These are phyloP conservation scores for Yarrowia bubula DNA, from an alignment of 805 yeast species.

Conservation along the genomic window DNA sequence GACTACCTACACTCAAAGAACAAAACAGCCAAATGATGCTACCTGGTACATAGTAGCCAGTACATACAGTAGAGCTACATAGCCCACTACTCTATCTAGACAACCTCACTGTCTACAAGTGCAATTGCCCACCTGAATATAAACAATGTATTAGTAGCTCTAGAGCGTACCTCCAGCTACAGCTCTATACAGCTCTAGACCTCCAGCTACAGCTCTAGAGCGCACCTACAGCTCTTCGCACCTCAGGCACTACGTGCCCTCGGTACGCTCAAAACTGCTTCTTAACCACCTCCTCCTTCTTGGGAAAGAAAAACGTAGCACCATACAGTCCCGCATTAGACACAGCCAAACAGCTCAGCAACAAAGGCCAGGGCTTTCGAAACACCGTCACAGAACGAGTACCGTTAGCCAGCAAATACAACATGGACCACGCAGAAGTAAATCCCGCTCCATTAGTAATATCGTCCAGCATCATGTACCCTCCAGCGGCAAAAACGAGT, in stretches of 20 bases:
- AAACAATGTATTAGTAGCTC: too few species aligned
- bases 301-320: slow-evolving; percentile 57
- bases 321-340: slow-evolving; percentile 69
- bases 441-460: slow-evolving; percentile 77
- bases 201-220: too few species aligned
- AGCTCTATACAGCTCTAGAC: not conserved
- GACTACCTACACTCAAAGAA: too few species aligned
- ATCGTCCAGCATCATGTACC: slow-evolving; percentile 68
- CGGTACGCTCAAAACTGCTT: not conserved
- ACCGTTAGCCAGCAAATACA: slow-evolving; percentile 72
- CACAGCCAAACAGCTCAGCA: slow-evolving; percentile 56
- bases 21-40: too few species aligned
- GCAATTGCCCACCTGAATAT: too few species aligned
- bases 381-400: slow-evolving; percentile 44
- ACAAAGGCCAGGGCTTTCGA: slow-evolving; percentile 52
- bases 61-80: too few species aligned
- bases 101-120: too few species aligned
- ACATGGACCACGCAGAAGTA: slow-evolving; percentile 69
- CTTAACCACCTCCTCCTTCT: not conserved
- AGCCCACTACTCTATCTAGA: too few species aligned
- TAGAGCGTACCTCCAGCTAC: too few species aligned
- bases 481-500: slow-evolving; percentile 35
- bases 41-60: too few species aligned
- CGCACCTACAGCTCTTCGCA: not conserved
- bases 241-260: not conserved